Percentiles rank a stretch among this genome's conserved stretches.
phyloP scores from a whole-genome alignment of 2,329 filamentous ascomycete species.

The Exophiala dermatitidis region DNA sequence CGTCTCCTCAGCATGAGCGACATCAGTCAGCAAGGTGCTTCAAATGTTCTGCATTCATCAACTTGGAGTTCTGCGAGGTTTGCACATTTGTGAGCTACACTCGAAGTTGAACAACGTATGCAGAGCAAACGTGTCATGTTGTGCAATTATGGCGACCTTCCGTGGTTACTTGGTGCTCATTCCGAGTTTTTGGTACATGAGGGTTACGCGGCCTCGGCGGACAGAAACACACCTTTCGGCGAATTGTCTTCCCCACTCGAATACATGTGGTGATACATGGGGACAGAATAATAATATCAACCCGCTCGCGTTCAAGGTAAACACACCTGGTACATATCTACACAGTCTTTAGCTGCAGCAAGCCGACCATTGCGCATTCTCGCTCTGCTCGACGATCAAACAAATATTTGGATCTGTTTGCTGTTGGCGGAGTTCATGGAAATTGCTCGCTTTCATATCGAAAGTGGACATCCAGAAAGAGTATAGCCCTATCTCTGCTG shows the following conservation, averaged over 20 bases:
- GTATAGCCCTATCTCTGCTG: slow-evolving; percentile 13
- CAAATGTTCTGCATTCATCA: too few species aligned
- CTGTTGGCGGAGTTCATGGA: slow-evolving; percentile 19
- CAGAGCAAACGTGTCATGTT: slow-evolving; percentile 18
- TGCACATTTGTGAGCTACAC: not conserved
- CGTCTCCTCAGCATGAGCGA: too few species aligned
- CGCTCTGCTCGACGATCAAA: too few species aligned
- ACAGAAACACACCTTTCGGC: not conserved
- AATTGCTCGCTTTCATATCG: slow-evolving; percentile 20
- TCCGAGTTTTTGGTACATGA: slow-evolving; percentile 4
- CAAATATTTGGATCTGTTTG: not conserved
- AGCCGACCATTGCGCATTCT: not conserved
- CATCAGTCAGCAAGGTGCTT: too few species aligned
- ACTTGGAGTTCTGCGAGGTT: not conserved
- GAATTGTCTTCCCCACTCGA: not conserved
- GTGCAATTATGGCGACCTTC: slow-evolving; percentile 14
- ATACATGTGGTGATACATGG: not conserved
- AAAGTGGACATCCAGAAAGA: slow-evolving; percentile 14
- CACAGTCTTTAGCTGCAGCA: not conserved
- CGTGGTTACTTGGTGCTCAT: slow-evolving; percentile 12
- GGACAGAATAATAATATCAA: not conserved
- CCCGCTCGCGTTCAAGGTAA: too few species aligned
- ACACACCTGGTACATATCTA: not conserved
- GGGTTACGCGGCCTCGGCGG: not conserved
- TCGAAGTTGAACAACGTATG: not conserved